A percentile compares a stretch with the other conserved stretches of the same genome.
Conservation (phyloP, 2,329 filamentous ascomycete species). For the Aspergillus tanneri region DNA sequence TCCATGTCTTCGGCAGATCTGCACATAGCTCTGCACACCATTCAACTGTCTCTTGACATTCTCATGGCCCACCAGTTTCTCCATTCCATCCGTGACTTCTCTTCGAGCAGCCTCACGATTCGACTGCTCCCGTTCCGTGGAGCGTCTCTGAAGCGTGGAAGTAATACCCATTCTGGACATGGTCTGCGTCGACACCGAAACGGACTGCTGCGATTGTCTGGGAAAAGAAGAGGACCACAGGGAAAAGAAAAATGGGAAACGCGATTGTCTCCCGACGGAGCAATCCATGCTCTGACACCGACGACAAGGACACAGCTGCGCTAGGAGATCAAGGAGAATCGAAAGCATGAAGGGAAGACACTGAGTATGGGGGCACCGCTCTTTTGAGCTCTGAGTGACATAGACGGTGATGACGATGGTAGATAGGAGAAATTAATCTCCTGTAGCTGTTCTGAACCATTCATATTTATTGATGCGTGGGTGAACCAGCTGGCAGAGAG, state of each 20-base stretch:
- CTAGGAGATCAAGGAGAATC: constrained; percentile 8
- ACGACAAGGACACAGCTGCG: constrained; percentile 12
- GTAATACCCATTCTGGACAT: not conserved
- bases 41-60: constrained; percentile 22
- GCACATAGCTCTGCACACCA: constrained; percentile 21
- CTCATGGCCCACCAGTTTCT: constrained; percentile 17
- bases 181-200: constrained; percentile 4
- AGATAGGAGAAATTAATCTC: not conserved
- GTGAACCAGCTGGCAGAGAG: not conserved
- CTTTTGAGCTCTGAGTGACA: not conserved
- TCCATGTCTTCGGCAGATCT: constrained; percentile 23
- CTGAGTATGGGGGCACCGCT: not conserved
- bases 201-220: constrained; percentile 3
- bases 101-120: constrained; percentile 11
- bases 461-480: constrained; percentile 9
- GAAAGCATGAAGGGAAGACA: constrained; percentile 13
- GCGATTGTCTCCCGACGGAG: constrained; percentile 12
- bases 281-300: constrained; percentile 16
- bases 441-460: not conserved
- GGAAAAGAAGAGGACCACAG: constrained; percentile 14
- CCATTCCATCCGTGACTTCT: constrained; percentile 16
- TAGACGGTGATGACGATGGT: not conserved
- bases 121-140: constrained; percentile 9
- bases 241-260: constrained; percentile 19
- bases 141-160: constrained; percentile 2